Conservation (phyloP, 345 rosid genomes). For the Pistacia integerrima region DNA sequence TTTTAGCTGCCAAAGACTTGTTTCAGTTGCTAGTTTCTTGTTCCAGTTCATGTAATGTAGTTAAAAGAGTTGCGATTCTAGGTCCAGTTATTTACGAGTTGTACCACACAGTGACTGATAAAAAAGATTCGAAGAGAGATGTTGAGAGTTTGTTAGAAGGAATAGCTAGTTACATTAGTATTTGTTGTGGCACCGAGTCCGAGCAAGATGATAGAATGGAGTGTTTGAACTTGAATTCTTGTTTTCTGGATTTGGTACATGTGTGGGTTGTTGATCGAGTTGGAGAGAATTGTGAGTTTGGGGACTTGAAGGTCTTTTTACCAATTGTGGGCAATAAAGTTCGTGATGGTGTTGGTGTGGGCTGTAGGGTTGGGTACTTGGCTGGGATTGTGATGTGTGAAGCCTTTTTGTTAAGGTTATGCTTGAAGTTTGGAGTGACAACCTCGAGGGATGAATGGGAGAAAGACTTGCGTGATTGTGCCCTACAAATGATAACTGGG, state of each 20-base stretch:
- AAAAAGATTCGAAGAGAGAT: slow-evolving; percentile 31
- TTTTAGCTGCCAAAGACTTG: slow-evolving; percentile 38
- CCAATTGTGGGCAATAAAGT: slow-evolving; percentile 48
- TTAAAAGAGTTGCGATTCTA: slow-evolving; percentile 48
- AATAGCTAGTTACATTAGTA: slow-evolving; percentile 49
- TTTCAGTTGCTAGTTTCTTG: slow-evolving; percentile 64
- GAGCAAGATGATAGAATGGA: slow-evolving; percentile 34
- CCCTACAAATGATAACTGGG: slow-evolving; percentile 44
- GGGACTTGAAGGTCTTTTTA: slow-evolving; percentile 48
- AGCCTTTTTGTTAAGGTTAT: slow-evolving; percentile 50
- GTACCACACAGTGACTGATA: slow-evolving; percentile 26
- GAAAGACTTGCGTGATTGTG: slow-evolving; percentile 44
- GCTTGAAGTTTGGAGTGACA: slow-evolving; percentile 52
- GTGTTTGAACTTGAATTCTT: slow-evolving; percentile 34
- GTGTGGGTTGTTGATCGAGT: slow-evolving; percentile 63
- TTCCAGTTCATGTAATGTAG: slow-evolving; percentile 44
- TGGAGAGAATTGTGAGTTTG: slow-evolving; percentile 29
- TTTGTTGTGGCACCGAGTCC: slow-evolving; percentile 25
- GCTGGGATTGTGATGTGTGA: slow-evolving; percentile 77
- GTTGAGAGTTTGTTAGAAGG: slow-evolving; percentile 57
- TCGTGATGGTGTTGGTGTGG: slow-evolving; percentile 36
- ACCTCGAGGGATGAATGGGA: slow-evolving; percentile 36
- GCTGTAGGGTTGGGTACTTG: slow-evolving; percentile 47
- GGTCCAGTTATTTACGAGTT: slow-evolving; percentile 67
- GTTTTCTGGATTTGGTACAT: slow-evolving; percentile 49